Evolutionary conservation across 345 rosid genomes (phyloP).

Genomic region (Raphanus raphanistrum): DNA sequence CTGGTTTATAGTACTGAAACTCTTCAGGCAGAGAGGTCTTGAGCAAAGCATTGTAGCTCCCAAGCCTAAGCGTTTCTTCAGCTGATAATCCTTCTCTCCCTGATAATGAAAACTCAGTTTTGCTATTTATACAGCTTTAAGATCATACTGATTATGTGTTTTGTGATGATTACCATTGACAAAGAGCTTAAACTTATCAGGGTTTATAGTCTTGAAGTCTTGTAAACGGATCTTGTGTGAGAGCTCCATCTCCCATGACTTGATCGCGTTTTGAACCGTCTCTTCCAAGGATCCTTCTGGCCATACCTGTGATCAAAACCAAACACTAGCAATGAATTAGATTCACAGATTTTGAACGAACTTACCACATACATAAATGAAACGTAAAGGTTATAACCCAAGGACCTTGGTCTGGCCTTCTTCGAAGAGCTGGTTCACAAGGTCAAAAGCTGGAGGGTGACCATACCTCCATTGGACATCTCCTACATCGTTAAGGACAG

Average conservation of each 20-base stretch:
- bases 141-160: constrained; percentile 8
- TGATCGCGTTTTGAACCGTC: constrained; percentile 71
- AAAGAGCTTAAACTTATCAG: constrained; percentile 64
- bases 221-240: constrained; percentile 68
- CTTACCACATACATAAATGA: background rate
- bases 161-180: constrained; percentile 60
- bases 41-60: constrained; percentile 72
- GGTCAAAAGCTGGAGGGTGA: constrained; percentile 54
- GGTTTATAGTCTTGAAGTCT: constrained; percentile 71
- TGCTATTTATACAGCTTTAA: background rate
- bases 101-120: constrained; percentile 21
- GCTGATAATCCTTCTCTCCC: constrained; percentile 73
- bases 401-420: constrained; percentile 66
- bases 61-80: constrained; percentile 60
- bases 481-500: constrained; percentile 45
- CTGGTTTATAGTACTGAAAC: constrained; percentile 62
- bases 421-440: constrained; percentile 64
- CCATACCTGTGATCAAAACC: constrained; percentile 57
- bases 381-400: background rate
- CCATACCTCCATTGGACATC: constrained; percentile 65
- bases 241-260: constrained; percentile 89
- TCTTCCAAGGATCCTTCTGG: constrained; percentile 76
- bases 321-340: background rate
- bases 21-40: constrained; percentile 60
- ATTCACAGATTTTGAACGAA: background rate